Evolutionary conservation across 768 basidiomycete genomes (phyloP).

Genomic region (Coprinellus aureogranulatus): DNA sequence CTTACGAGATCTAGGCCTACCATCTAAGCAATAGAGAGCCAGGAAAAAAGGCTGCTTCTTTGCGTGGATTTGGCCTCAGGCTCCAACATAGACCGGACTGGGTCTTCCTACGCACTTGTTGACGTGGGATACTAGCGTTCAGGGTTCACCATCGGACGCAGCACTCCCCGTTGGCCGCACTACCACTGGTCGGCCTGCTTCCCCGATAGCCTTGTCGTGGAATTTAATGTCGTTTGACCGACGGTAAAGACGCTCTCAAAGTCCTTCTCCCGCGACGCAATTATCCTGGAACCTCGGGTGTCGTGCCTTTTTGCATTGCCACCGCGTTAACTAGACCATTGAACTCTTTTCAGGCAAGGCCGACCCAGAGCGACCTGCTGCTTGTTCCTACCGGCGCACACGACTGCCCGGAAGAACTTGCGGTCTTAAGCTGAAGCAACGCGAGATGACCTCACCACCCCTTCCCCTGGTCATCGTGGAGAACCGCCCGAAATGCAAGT

Average conservation of each 20-base stretch:
- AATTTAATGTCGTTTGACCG: conserved; percentile 19
- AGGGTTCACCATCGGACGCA: too few relatives aligned
- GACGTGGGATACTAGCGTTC: too few relatives aligned
- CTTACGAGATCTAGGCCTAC: too few relatives aligned
- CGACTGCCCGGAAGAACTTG: conserved; percentile 35
- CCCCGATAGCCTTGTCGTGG: conserved; percentile 21
- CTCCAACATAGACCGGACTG: too few relatives aligned
- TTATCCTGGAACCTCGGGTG: conserved; percentile 38
- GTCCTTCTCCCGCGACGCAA: conserved; percentile 41
- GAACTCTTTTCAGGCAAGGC: conserved; percentile 39
- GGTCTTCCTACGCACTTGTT: too few relatives aligned
- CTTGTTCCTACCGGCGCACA: conserved; percentile 59
- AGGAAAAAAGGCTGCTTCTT: too few relatives aligned
- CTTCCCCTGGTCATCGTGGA: conserved; percentile 37
- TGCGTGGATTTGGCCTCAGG: too few relatives aligned
- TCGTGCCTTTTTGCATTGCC: conserved; percentile 30
- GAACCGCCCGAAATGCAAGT: too few relatives aligned
- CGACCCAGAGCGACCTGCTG: conserved; percentile 56
- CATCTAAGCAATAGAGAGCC: too few relatives aligned
- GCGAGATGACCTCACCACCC: conserved; percentile 42
- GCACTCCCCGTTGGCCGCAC: too few relatives aligned
- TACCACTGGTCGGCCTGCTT: not conserved
- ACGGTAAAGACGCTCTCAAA: conserved; percentile 49
- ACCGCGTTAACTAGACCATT: conserved; percentile 20
- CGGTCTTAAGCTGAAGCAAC: conserved; percentile 39